These are phyloP conservation scores for Fusarium graminum DNA, from an alignment of 2,329 filamentous ascomycete genomes.

Conservation along the genomic window DNA sequence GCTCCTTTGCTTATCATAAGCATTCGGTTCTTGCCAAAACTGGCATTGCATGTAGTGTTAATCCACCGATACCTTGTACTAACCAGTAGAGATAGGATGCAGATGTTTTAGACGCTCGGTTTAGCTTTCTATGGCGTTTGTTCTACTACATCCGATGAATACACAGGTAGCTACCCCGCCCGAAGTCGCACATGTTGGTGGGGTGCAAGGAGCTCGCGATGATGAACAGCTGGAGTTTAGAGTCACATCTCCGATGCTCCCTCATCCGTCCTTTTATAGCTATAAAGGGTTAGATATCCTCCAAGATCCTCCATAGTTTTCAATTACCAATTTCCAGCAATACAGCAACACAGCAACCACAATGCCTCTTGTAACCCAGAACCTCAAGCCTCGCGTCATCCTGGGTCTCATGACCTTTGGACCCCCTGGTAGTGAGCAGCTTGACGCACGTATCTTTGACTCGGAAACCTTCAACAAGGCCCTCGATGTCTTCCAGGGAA, in stretches of 20 bases:
- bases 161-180: constrained; percentile 28
- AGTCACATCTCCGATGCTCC: constrained; percentile 35
- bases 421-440: constrained; percentile 64
- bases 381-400: constrained; percentile 75
- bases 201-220: constrained; percentile 21
- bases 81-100: constrained; percentile 9
- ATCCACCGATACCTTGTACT: constrained; percentile 5
- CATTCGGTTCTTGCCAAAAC: background rate
- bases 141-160: constrained; percentile 17
- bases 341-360: constrained; percentile 37
- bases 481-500: constrained; percentile 80
- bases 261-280: background rate
- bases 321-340: background rate
- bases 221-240: constrained; percentile 41
- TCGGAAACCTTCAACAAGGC: constrained; percentile 75
- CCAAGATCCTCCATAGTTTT: background rate
- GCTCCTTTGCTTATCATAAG: constrained; percentile 2
- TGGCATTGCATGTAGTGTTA: background rate
- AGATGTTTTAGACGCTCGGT: constrained; percentile 7
- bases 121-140: constrained; percentile 3
- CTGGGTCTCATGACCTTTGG: constrained; percentile 90
- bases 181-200: constrained; percentile 31
- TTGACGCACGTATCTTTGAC: constrained; percentile 79
- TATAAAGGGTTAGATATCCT: constrained; percentile 20
- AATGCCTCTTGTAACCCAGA: constrained; percentile 62